A percentile compares a stretch with the other conserved stretches of the same genome.
Conservation (phyloP, 179 eudicot genomes). For the Heliamphora pulchella region DNA sequence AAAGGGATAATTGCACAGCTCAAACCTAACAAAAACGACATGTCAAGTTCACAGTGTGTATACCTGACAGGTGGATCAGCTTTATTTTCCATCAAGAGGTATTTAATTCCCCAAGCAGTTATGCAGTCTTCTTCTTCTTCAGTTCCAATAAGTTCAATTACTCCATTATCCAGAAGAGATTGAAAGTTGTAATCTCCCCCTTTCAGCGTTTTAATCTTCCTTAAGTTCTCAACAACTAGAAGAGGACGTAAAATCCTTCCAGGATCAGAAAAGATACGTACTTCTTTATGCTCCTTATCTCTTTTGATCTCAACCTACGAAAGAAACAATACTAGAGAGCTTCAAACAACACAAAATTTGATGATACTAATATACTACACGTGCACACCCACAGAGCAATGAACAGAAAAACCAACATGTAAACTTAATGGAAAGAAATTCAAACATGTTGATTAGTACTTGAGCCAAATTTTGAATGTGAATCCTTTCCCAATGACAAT, state of each 20-base stretch:
- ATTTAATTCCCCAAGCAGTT: constrained; percentile 77
- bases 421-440: neutral
- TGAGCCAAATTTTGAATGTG: neutral
- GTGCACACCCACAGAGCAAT: neutral
- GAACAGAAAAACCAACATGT: neutral
- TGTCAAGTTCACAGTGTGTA: constrained; percentile 88
- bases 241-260: constrained; percentile 91
- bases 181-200: constrained; percentile 56
- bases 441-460: neutral
- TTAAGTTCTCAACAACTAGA: constrained; percentile 63
- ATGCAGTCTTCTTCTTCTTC: constrained; percentile 94
- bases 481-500: neutral
- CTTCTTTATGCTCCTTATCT: constrained; percentile 61
- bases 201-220: constrained; percentile 52
- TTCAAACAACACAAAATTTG: neutral
- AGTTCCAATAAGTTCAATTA: constrained; percentile 72
- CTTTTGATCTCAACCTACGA: constrained; percentile 73
- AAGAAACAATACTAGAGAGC: neutral
- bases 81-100: constrained; percentile 42
- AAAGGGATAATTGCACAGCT: constrained; percentile 85
- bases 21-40: constrained; percentile 73
- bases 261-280: constrained; percentile 76
- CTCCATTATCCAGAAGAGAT: constrained; percentile 61
- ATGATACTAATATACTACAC: neutral
- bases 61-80: constrained; percentile 42